A percentile compares a stretch with the other conserved stretches of the same genome.
Evolutionary conservation across 2,329 filamentous ascomycete species (phyloP).

Genomic region (Tolypocladium ovalisporum): DNA sequence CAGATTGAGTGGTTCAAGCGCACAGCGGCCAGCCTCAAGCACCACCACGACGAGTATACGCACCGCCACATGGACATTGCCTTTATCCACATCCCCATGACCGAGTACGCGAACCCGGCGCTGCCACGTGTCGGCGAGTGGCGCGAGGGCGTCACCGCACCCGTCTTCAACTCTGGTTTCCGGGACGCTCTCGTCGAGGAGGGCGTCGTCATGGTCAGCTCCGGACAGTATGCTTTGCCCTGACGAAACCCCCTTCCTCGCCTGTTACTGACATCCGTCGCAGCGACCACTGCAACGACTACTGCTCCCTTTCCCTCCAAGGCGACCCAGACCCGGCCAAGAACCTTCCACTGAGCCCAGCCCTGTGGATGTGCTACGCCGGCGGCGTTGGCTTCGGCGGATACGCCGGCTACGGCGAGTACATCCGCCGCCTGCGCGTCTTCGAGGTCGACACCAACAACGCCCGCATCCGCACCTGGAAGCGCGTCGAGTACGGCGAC

Average conservation of each 20-base stretch:
- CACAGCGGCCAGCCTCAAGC: constrained; percentile 63
- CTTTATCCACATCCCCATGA: constrained; percentile 94
- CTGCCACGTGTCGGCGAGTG: constrained; percentile 56
- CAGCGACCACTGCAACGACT: constrained; percentile 93
- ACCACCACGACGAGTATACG: constrained; percentile 72
- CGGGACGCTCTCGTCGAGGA: constrained; percentile 79
- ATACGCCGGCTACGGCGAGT: constrained; percentile 84
- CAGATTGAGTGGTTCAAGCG: constrained; percentile 92
- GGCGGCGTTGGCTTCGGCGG: constrained; percentile 88
- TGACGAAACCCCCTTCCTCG: background rate
- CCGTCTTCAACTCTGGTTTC: constrained; percentile 85
- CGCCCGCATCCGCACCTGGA: constrained; percentile 83
- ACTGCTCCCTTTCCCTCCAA: constrained; percentile 61
- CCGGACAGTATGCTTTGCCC: constrained; percentile 63
- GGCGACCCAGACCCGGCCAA: constrained; percentile 14
- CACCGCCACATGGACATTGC: constrained; percentile 92
- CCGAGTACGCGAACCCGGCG: constrained; percentile 63
- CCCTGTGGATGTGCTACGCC: constrained; percentile 97
- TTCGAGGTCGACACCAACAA: constrained; percentile 92
- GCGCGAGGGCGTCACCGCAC: constrained; percentile 78
- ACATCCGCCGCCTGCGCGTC: constrained; percentile 70
- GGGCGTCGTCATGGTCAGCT: constrained; percentile 77
- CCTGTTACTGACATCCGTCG: constrained; percentile 8
- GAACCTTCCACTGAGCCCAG: constrained; percentile 33
- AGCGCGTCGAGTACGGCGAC: constrained; percentile 65